phyloP scores from a whole-genome alignment of 371 early-diverging fungal genomes.

The Conidiobolus incongruus region DNA sequence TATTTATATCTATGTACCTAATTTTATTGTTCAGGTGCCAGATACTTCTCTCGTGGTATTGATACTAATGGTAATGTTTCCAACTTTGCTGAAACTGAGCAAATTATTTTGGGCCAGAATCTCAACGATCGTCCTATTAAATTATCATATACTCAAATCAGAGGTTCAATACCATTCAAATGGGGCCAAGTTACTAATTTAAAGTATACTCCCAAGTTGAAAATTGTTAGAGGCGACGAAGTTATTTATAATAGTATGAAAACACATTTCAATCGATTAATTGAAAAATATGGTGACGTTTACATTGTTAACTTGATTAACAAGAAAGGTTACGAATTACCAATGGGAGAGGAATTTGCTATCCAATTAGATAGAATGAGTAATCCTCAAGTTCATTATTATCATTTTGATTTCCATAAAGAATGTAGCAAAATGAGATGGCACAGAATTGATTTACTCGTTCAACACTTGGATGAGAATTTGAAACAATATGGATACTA shows the following conservation, averaged over 20 bases:
- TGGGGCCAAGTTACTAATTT: slow-evolving; percentile 89
- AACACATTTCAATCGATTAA: slow-evolving; percentile 50
- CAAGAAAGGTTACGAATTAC: slow-evolving; percentile 68
- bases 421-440: slow-evolving; percentile 88
- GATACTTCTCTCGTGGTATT: slow-evolving; percentile 89
- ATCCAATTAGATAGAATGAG: slow-evolving; percentile 18
- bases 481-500: slow-evolving; percentile 39
- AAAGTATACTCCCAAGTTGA: slow-evolving; percentile 76
- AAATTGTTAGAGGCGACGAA: slow-evolving; percentile 33
- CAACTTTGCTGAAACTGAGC: slow-evolving; percentile 98
- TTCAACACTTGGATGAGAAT: slow-evolving; percentile 41
- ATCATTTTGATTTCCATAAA: slow-evolving; percentile 91
- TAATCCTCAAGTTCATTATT: slow-evolving; percentile 36
- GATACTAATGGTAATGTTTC: slow-evolving; percentile 85
- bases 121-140: too few relatives aligned
- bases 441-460: slow-evolving; percentile 46
- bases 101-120: slow-evolving; percentile 41
- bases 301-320: slow-evolving; percentile 81
- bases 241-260: slow-evolving; percentile 28
- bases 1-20: not conserved
- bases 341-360: slow-evolving; percentile 61
- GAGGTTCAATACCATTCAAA: slow-evolving; percentile 94
- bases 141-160: slow-evolving; percentile 73
- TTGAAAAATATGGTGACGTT: slow-evolving; percentile 47
- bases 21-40: slow-evolving; percentile 25